These are phyloP conservation scores for Botryotinia narcissicola DNA, from an alignment of 2,329 filamentous ascomycete genomes.

Conservation along the genomic window DNA sequence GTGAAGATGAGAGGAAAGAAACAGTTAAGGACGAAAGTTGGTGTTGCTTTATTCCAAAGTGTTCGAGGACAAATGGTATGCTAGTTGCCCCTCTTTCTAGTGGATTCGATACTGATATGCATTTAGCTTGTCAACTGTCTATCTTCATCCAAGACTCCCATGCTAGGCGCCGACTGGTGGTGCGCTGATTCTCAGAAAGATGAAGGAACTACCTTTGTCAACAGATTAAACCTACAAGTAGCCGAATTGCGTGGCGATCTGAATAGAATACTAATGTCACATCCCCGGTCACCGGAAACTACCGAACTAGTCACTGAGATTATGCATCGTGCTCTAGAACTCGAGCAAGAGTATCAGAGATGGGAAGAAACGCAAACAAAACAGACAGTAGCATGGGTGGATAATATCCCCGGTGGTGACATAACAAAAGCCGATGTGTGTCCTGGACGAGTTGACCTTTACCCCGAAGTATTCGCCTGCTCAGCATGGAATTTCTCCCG, in stretches of 20 bases:
- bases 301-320: conserved; percentile 51
- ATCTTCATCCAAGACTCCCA: conserved; percentile 50
- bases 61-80: conserved; percentile 60
- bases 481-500: conserved; percentile 56
- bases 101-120: neutral
- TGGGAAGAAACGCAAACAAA: conserved; percentile 52
- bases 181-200: conserved; percentile 52
- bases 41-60: conserved; percentile 55
- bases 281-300: conserved; percentile 49
- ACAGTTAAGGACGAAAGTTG: conserved; percentile 53
- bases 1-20: conserved; percentile 56
- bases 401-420: conserved; percentile 51
- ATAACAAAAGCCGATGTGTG: conserved; percentile 55
- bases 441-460: conserved; percentile 59
- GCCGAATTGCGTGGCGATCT: conserved; percentile 56
- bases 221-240: conserved; percentile 50
- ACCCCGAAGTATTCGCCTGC: conserved; percentile 58
- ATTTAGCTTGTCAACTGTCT: conserved; percentile 56
- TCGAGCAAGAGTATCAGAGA: conserved; percentile 51
- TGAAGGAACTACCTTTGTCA: conserved; percentile 45
- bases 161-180: conserved; percentile 60
- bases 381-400: conserved; percentile 56
- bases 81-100: neutral
- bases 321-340: conserved; percentile 50
- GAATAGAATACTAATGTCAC: conserved; percentile 48